These are phyloP conservation scores for Trebouxia gelatinosa DNA, from an alignment of 163 green algal species.

Conservation along the genomic window DNA sequence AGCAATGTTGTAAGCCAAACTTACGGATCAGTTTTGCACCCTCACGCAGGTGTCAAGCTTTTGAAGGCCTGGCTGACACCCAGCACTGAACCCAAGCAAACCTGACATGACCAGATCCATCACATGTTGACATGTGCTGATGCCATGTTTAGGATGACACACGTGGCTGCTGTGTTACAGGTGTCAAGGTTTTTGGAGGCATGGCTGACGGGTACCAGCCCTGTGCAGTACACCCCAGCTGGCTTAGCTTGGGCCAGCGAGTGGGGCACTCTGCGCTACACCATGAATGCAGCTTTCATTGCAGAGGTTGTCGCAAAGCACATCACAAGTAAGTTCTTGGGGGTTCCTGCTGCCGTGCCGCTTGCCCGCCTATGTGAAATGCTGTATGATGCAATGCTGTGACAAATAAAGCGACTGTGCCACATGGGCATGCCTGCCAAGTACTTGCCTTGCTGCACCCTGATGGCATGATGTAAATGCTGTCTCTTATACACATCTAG, in stretches of 20 bases:
- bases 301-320: neutral
- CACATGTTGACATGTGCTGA: neutral
- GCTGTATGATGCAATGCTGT: too few relatives aligned
- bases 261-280: conserved; percentile 33
- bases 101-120: neutral
- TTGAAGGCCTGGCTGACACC: neutral
- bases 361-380: too few relatives aligned
- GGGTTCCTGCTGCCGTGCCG: too few relatives aligned
- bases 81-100: neutral
- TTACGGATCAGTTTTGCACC: too few relatives aligned
- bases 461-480: too few relatives aligned
- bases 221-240: conserved; percentile 29
- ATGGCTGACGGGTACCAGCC: conserved; percentile 29
- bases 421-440: too few relatives aligned
- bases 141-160: neutral
- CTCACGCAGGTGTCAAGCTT: neutral
- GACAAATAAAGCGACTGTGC: too few relatives aligned
- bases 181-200: conserved; percentile 31
- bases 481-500: too few relatives aligned
- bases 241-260: conserved; percentile 25
- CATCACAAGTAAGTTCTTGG: conserved; percentile 25
- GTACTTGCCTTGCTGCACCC: too few relatives aligned
- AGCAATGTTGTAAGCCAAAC: too few relatives aligned
- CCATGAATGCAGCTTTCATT: conserved; percentile 33
- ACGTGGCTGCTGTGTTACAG: neutral